Percentiles rank a stretch among this genome's conserved stretches.
Conservation (phyloP, 1,284 basidiomycete species). For the Trichosporon ovoides region DNA sequence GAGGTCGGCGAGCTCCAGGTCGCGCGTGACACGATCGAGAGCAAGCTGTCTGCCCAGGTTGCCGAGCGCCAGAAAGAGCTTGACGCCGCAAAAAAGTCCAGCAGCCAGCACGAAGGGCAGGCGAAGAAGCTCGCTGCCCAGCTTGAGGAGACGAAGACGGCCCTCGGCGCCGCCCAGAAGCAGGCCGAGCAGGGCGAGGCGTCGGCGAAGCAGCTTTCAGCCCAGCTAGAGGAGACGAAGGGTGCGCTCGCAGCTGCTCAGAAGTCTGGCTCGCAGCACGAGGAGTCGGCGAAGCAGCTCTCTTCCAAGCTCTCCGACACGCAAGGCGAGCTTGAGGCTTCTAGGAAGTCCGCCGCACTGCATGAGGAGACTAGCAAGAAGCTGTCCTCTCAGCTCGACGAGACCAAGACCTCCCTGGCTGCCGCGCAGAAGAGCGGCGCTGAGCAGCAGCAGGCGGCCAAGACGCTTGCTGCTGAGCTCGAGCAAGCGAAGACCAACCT, state of each 20-base stretch:
- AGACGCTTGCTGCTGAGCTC: neutral
- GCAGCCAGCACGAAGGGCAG: slow-evolving; percentile 20
- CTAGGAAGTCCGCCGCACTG: neutral
- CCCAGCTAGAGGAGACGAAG: slow-evolving; percentile 21
- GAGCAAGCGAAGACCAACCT: neutral
- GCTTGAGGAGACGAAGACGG: slow-evolving; percentile 30
- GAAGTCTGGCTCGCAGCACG: slow-evolving; percentile 2
- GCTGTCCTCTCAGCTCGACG: slow-evolving; percentile 6
- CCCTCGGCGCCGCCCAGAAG: slow-evolving; percentile 23
- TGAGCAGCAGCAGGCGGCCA: neutral
- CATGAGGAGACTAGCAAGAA: slow-evolving; percentile 1
- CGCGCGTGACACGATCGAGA: slow-evolving; percentile 30
- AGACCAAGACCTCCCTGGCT: neutral
- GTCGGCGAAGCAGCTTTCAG: slow-evolving; percentile 22
- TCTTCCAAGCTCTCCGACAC: neutral
- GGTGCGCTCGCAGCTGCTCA: slow-evolving; percentile 9
- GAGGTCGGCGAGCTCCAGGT: slow-evolving; percentile 16
- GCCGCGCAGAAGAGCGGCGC: neutral
- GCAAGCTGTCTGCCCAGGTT: slow-evolving; percentile 10
- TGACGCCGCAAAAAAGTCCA: slow-evolving; percentile 15
- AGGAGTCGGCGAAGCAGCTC: neutral
- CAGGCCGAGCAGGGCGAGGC: neutral
- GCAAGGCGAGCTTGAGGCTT: neutral
- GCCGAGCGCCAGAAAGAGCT: slow-evolving; percentile 19
- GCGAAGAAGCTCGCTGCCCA: slow-evolving; percentile 17